A percentile compares a stretch with the other conserved stretches of the same genome.
Evolutionary conservation across 2,329 filamentous ascomycete species (phyloP).

Genomic region (Mycosphaerella sp.): DNA sequence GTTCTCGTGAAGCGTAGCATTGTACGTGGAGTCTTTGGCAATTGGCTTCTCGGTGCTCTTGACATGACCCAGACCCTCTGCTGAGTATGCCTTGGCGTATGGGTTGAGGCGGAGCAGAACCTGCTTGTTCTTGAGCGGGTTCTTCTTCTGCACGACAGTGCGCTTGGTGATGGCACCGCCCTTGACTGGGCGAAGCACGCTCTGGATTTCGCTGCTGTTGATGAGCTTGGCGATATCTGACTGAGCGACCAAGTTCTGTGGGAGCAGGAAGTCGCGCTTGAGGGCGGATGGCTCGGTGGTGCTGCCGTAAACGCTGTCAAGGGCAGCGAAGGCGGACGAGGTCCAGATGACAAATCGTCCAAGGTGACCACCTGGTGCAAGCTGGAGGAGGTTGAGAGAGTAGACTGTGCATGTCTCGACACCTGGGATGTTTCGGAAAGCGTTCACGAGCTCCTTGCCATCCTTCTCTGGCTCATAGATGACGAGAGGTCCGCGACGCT

Average conservation of each 20-base stretch:
- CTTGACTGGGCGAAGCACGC: constrained; percentile 85
- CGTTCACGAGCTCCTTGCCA: constrained; percentile 85
- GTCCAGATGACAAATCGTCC: constrained; percentile 99
- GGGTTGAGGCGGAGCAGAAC: constrained; percentile 98
- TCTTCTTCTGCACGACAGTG: constrained; percentile 95
- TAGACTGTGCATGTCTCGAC: constrained; percentile 94
- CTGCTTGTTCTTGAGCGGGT: constrained; percentile 98
- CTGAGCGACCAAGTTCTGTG: constrained; percentile 86
- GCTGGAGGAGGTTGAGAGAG: constrained; percentile 96
- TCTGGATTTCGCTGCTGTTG: constrained; percentile 99
- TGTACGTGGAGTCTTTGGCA: constrained; percentile 48
- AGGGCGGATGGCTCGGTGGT: constrained; percentile 81
- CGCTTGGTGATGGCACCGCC: constrained; percentile 88
- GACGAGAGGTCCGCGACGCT: constrained; percentile 95
- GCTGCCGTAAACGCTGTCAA: constrained; percentile 94
- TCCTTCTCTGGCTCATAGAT: constrained; percentile 96
- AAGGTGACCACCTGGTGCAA: constrained; percentile 96
- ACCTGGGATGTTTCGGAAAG: constrained; percentile 98
- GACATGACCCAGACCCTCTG: constrained; percentile 74
- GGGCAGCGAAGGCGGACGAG: constrained; percentile 89
- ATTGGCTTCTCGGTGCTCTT: constrained; percentile 58
- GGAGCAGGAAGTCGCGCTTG: constrained; percentile 99
- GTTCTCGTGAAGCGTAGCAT: constrained; percentile 43
- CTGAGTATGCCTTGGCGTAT: constrained; percentile 84
- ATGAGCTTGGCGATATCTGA: constrained; percentile 95